phyloP scores from a whole-genome alignment of 495 filamentous ascomycete species.

The Penicillium tannophilum region DNA sequence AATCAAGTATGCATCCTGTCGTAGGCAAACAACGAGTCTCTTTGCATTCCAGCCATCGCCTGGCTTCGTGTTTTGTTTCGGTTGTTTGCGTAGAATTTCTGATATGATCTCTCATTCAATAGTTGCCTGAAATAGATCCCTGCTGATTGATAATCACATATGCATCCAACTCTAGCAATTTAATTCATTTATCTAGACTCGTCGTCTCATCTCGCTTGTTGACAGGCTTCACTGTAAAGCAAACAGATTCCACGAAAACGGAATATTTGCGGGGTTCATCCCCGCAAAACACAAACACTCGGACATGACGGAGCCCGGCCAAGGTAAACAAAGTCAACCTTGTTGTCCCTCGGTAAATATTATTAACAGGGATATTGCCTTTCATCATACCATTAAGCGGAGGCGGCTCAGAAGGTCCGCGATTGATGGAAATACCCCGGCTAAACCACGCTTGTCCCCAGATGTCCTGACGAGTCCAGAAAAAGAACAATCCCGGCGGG shows the following conservation, averaged over 20 bases:
- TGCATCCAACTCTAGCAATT: background rate
- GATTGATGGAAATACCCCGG: slow-evolving; percentile 14
- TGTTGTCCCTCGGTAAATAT: background rate
- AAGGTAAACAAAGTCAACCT: background rate
- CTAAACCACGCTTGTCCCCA: background rate
- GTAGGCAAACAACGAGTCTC: too few species aligned
- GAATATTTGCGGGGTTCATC: background rate
- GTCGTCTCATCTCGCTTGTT: background rate
- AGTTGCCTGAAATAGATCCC: too few species aligned
- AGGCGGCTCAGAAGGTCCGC: background rate
- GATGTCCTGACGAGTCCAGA: slow-evolving; percentile 14
- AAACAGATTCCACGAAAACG: background rate
- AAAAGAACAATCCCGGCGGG: slow-evolving; percentile 36
- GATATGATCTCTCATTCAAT: too few species aligned
- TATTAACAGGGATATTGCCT: background rate
- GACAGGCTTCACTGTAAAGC: too few species aligned
- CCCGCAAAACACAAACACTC: background rate
- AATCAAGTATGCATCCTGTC: too few species aligned
- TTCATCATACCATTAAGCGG: background rate
- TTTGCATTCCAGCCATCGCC: too few species aligned
- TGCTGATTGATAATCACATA: background rate
- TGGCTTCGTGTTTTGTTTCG: too few species aligned
- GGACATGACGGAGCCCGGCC: background rate
- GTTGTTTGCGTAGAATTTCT: too few species aligned
- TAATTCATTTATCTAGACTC: background rate